A percentile compares a stretch with the other conserved stretches of the same genome.
Conservation (phyloP, 768 basidiomycete species). For the Russula ochroleuca region DNA sequence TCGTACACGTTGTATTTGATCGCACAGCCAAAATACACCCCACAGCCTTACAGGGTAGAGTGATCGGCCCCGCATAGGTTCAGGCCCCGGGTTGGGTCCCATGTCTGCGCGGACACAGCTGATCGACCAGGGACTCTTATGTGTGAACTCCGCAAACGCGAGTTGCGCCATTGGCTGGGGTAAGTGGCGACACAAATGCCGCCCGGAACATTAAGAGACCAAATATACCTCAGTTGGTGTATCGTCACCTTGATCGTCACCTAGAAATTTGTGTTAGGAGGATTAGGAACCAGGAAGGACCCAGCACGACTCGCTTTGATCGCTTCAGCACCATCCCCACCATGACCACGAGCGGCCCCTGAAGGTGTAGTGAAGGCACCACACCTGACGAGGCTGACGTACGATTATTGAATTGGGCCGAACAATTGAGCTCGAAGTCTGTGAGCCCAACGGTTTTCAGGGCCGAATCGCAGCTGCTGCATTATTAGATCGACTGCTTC, state of each 20-base stretch:
- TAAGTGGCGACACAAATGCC: slow-evolving; percentile 51
- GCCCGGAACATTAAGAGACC: neutral
- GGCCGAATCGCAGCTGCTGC: slow-evolving; percentile 83
- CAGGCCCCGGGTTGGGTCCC: too few relatives aligned
- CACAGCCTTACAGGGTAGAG: too few relatives aligned
- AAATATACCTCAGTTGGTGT: too few relatives aligned
- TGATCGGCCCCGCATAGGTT: too few relatives aligned
- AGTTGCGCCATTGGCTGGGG: slow-evolving; percentile 91
- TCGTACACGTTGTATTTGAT: slow-evolving; percentile 18
- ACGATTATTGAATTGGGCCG: slow-evolving; percentile 75
- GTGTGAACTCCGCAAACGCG: slow-evolving; percentile 88
- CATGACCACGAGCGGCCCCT: slow-evolving; percentile 46
- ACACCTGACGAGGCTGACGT: slow-evolving; percentile 65
- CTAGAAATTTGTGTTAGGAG: slow-evolving; percentile 43
- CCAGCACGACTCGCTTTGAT: too few relatives aligned
- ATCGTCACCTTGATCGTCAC: too few relatives aligned
- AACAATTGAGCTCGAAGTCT: slow-evolving; percentile 58
- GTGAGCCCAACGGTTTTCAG: slow-evolving; percentile 87
- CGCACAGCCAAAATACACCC: slow-evolving; percentile 12
- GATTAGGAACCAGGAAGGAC: too few relatives aligned
- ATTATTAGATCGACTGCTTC: slow-evolving; percentile 88
- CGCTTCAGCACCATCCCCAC: slow-evolving; percentile 84
- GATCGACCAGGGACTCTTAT: slow-evolving; percentile 86
- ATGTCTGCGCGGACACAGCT: too few relatives aligned
- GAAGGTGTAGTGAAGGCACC: slow-evolving; percentile 59